Evolutionary conservation across 1,139 yeast genomes (phyloP).

Genomic region (Sporopachydermia cereana): DNA sequence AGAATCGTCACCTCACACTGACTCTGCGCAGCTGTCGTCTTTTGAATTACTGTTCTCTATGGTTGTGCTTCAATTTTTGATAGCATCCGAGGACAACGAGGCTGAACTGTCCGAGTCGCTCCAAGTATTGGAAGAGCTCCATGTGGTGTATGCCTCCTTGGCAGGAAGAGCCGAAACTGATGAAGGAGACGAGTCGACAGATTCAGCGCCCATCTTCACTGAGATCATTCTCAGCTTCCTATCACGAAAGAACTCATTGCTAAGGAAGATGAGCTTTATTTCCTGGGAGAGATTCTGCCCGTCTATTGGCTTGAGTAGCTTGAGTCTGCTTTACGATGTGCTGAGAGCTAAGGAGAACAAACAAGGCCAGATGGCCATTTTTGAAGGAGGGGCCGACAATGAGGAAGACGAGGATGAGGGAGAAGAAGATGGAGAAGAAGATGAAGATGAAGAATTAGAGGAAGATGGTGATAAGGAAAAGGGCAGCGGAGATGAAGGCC

Average conservation of each 20-base stretch:
- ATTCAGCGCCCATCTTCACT: constrained; percentile 52
- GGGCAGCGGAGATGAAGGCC: constrained; percentile 22
- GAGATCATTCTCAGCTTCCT: constrained; percentile 71
- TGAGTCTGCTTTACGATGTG: constrained; percentile 14
- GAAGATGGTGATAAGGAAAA: constrained; percentile 24
- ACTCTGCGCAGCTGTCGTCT: constrained; percentile 32
- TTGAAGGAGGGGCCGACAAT: constrained; percentile 43
- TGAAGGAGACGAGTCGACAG: constrained; percentile 24
- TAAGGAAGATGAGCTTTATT: constrained; percentile 58
- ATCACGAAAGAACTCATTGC: constrained; percentile 57
- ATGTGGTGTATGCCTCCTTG: constrained; percentile 6
- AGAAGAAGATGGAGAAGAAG: constrained; percentile 25
- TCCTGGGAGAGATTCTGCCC: constrained; percentile 52
- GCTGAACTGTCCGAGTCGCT: constrained; percentile 16
- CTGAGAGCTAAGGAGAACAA: constrained; percentile 66
- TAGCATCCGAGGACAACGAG: constrained; percentile 18
- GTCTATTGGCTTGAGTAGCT: constrained; percentile 17
- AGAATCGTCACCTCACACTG: constrained; percentile 27
- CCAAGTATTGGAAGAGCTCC: not conserved
- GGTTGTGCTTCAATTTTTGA: constrained; percentile 60
- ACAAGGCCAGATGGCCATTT: constrained; percentile 68
- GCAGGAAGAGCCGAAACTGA: constrained; percentile 12
- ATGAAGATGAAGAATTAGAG: constrained; percentile 19
- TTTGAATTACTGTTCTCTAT: constrained; percentile 71
- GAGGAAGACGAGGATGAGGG: constrained; percentile 28